Evolutionary conservation across 192 early-diverging fungal species (phyloP).

Genomic region (Backusella morwellensis): DNA sequence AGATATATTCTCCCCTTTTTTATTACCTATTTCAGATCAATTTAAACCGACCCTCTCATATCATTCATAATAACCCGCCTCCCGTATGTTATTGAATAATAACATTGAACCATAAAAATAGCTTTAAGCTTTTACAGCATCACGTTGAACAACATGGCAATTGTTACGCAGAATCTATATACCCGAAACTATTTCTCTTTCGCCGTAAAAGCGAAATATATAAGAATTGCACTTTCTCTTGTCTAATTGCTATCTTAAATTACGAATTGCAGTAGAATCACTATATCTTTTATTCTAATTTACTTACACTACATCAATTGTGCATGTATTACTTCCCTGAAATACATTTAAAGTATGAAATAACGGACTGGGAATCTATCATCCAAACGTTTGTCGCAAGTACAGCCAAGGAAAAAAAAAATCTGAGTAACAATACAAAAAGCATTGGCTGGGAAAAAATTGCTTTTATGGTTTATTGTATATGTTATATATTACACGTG

Average conservation of each 20-base stretch:
- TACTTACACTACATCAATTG: not conserved
- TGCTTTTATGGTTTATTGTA: not conserved
- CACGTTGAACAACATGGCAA: not conserved
- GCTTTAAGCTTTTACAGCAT: not conserved
- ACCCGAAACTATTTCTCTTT: not conserved
- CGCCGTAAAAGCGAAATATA: not conserved
- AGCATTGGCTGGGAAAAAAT: not conserved
- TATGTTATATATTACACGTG: not conserved
- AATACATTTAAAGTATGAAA: not conserved
- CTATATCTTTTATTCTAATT: not conserved
- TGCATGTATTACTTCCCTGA: not conserved
- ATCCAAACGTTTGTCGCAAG: not conserved
- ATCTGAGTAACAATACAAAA: not conserved
- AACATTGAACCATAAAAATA: not conserved
- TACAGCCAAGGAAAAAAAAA: not conserved
- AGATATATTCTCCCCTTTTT: not conserved
- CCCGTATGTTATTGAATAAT: not conserved
- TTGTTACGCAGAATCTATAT: not conserved
- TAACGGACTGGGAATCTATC: not conserved
- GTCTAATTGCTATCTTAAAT: not conserved
- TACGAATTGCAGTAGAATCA: not conserved
- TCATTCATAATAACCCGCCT: not conserved
- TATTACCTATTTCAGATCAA: not conserved
- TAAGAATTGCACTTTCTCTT: not conserved
- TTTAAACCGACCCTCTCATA: not conserved